Base-by-base conservation (phyloP, 495 filamentous ascomycete species). In the Pyronema omphalodes region DNA sequence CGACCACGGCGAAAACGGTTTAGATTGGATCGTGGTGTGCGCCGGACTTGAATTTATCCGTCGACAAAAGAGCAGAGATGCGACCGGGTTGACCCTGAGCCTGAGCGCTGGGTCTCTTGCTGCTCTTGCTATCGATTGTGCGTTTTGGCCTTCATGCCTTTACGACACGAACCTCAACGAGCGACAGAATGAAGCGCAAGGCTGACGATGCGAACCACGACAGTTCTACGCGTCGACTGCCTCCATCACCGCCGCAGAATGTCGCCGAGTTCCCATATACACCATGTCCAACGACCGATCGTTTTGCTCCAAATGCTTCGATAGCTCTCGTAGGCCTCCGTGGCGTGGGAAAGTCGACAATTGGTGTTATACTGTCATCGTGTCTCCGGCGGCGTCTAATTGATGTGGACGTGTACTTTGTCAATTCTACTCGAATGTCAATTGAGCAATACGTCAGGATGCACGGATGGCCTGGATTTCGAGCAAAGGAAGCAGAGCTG, bases 331-430 rank as follows among this genome's bases (percentile, higher is more conserved):
- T 87, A 19, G 84, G 84, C 17, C 77, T 82, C 52, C 79, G 81
- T 14, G 83, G 84, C 3, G 80, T 81, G 5, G 83, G 83, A 11
- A 88, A 88, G 63, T 79, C 82, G 5, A 85, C 80, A 14, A 71
- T 89, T 9, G 83, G 80, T 1, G 79, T 88, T 57, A 83, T 89
- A 45, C 77, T 81, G n/a, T 81, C 83, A 3, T 80, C 81, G 17
- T 74, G 79, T 56, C 79, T 82, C 12, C 76, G 77, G 11, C 74
- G 82, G 9, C 76, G 80, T 18, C 71, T 88, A 18, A 77, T 86
- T 45, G 84, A 84, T 52, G 76, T 78, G 50, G 83, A 87, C 60
- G 73, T 76, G 55, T 78, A 75, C 51, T 88, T 88, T 56, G 75
- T 81, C 41, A 76, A 83, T 46, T 67, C 71, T 0, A 82, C 79